These are phyloP conservation scores for Xanthoparmelia taractica DNA, from an alignment of 495 filamentous ascomycete species.

Conservation along the genomic window DNA sequence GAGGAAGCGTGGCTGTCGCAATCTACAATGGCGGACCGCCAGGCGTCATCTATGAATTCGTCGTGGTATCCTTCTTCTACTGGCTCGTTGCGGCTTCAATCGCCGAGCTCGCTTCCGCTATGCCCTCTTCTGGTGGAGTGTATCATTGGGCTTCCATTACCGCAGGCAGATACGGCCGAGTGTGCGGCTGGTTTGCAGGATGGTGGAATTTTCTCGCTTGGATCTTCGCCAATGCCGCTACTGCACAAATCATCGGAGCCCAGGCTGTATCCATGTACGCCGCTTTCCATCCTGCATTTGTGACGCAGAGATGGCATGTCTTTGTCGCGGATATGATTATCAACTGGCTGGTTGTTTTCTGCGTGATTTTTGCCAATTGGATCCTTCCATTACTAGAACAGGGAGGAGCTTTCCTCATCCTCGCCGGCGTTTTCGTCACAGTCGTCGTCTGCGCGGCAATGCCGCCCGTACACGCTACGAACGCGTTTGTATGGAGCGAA, in stretches of 20 bases:
- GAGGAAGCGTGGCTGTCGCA: constrained; percentile 41
- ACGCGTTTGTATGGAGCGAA: constrained; percentile 53
- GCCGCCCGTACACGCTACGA: constrained; percentile 52
- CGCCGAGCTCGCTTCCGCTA: constrained; percentile 68
- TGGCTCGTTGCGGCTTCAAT: constrained; percentile 51
- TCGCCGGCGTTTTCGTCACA: constrained; percentile 58
- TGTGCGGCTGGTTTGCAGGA: constrained; percentile 69
- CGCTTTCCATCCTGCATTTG: constrained; percentile 57
- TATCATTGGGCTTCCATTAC: constrained; percentile 82
- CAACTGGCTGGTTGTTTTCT: constrained; percentile 55
- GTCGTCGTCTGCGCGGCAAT: constrained; percentile 68
- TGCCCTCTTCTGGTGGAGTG: constrained; percentile 74
- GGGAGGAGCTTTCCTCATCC: constrained; percentile 59
- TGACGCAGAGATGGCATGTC: constrained; percentile 60
- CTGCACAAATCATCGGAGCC: constrained; percentile 59
- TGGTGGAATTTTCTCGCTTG: constrained; percentile 78
- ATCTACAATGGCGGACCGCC: constrained; percentile 35
- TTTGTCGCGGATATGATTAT: constrained; percentile 63
- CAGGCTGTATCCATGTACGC: constrained; percentile 65
- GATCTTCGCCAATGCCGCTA: constrained; percentile 56
- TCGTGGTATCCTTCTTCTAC: constrained; percentile 36
- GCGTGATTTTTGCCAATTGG: constrained; percentile 64
- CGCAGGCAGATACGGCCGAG: constrained; percentile 59
- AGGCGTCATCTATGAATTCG: constrained; percentile 37
- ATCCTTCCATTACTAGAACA: constrained; percentile 58